Percentiles rank a stretch among this genome's conserved stretches.
Conservation (phyloP, 2,329 filamentous ascomycete genomes). For the Epichloe hybrida region DNA sequence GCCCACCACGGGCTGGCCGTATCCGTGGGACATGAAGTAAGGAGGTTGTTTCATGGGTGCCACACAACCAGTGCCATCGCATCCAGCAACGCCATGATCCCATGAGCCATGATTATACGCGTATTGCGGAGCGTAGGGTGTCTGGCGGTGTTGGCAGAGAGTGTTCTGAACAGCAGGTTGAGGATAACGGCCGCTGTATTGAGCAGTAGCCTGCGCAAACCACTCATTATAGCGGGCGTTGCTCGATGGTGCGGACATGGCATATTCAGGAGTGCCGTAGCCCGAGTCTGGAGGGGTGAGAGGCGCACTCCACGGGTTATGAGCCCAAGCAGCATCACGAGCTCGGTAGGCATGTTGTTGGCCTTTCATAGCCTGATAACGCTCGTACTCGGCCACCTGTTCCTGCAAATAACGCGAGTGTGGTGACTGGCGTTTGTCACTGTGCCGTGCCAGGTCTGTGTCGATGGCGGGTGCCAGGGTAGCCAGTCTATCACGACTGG, state of each 20-base stretch:
- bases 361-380: constrained; percentile 31
- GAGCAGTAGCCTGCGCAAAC: constrained; percentile 33
- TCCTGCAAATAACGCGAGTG: constrained; percentile 37
- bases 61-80: constrained; percentile 33
- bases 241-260: constrained; percentile 38
- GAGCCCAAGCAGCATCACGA: constrained; percentile 31
- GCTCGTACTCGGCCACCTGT: constrained; percentile 41
- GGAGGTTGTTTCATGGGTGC: constrained; percentile 30
- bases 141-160: constrained; percentile 28
- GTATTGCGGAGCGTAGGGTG: constrained; percentile 29
- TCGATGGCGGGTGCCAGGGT: constrained; percentile 36
- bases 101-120: constrained; percentile 33
- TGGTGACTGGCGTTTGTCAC: constrained; percentile 24
- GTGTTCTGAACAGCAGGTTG: constrained; percentile 26
- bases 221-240: constrained; percentile 45
- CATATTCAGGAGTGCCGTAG: constrained; percentile 47
- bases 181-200: constrained; percentile 32
- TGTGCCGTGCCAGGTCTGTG: constrained; percentile 25
- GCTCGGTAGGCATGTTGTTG: constrained; percentile 27
- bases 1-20: constrained; percentile 43
- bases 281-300: constrained; percentile 48
- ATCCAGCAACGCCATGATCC: constrained; percentile 38
- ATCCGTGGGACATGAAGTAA: constrained; percentile 36
- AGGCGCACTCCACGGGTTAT: constrained; percentile 34
- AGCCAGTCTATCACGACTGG: constrained; percentile 35